Percentiles rank a stretch among this genome's conserved stretches.
phyloP scores from a whole-genome alignment of 2,329 filamentous ascomycete genomes.

The Stemphylium lycopersici region DNA sequence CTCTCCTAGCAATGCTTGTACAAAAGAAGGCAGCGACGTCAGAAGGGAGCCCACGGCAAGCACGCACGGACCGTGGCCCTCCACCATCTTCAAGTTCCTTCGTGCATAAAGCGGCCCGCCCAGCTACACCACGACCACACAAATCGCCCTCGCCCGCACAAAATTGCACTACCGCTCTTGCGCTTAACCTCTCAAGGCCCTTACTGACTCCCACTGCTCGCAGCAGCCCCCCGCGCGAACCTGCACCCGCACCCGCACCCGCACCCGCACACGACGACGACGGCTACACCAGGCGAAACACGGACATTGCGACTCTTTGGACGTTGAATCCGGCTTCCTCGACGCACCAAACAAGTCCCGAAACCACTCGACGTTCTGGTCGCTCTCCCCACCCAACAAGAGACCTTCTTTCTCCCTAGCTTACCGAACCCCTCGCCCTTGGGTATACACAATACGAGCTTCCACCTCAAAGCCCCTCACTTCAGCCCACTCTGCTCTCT shows the following conservation, averaged over 20 bases:
- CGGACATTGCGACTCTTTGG: conserved; percentile 12
- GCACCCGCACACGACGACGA: conserved; percentile 9
- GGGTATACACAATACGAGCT: conserved; percentile 20
- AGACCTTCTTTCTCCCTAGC: conserved; percentile 15
- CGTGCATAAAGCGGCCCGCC: conserved; percentile 40
- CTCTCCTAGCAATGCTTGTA: neutral
- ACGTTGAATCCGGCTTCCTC: conserved; percentile 13
- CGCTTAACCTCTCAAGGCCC: conserved; percentile 14
- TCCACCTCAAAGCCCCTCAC: conserved; percentile 21
- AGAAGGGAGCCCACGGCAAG: conserved; percentile 27
- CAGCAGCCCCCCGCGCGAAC: conserved; percentile 17
- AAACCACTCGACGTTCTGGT: conserved; percentile 5
- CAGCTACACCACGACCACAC: conserved; percentile 34
- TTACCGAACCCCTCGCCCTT: conserved; percentile 20
- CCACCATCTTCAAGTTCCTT: conserved; percentile 33
- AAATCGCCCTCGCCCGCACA: conserved; percentile 27
- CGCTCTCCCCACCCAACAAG: conserved; percentile 19
- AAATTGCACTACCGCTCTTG: conserved; percentile 25
- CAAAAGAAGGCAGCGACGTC: conserved; percentile 24
- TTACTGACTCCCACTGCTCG: conserved; percentile 13
- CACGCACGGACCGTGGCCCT: conserved; percentile 26
- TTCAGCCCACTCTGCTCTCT: conserved; percentile 22
- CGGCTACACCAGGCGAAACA: conserved; percentile 22
- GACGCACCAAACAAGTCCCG: conserved; percentile 14
- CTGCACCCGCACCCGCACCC: conserved; percentile 14